These are phyloP conservation scores for Suhomyces taliae DNA, from an alignment of 1,139 yeast species.

Conservation along the genomic window DNA sequence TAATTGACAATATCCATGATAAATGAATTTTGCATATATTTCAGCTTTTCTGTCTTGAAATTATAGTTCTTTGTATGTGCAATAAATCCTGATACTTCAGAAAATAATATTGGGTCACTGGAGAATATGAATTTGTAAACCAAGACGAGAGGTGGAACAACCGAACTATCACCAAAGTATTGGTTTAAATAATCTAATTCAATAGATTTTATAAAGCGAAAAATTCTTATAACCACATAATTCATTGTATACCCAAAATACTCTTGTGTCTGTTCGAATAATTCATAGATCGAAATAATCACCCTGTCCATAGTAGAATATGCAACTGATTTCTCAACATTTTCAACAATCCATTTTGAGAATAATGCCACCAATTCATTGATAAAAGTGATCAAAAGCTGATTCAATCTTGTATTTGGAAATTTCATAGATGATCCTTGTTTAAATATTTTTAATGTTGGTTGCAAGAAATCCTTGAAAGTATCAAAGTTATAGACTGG, in stretches of 20 bases:
- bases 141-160: slow-evolving; percentile 42
- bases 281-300: slow-evolving; percentile 10
- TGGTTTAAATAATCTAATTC: slow-evolving; percentile 12
- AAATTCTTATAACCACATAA: slow-evolving; percentile 8
- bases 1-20: slow-evolving; percentile 62
- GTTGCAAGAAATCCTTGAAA: slow-evolving; percentile 3
- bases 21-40: slow-evolving; percentile 49
- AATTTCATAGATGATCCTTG: neutral
- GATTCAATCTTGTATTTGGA: neutral
- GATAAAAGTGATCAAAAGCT: slow-evolving; percentile 3
- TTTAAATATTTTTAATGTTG: neutral
- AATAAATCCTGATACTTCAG: slow-evolving; percentile 52
- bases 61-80: slow-evolving; percentile 39
- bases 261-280: slow-evolving; percentile 4
- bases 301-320: slow-evolving; percentile 10
- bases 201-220: slow-evolving; percentile 14
- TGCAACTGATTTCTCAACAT: neutral
- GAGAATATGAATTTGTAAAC: slow-evolving; percentile 36
- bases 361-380: slow-evolving; percentile 4
- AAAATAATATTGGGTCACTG: slow-evolving; percentile 44
- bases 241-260: neutral
- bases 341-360: slow-evolving; percentile 2
- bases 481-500: slow-evolving; percentile 5
- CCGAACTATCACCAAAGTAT: slow-evolving; percentile 11
- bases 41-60: slow-evolving; percentile 29